Percentiles rank a stretch among this genome's conserved stretches.
phyloP scores from a whole-genome alignment of 768 basidiomycete genomes.

The Serendipita indica region DNA sequence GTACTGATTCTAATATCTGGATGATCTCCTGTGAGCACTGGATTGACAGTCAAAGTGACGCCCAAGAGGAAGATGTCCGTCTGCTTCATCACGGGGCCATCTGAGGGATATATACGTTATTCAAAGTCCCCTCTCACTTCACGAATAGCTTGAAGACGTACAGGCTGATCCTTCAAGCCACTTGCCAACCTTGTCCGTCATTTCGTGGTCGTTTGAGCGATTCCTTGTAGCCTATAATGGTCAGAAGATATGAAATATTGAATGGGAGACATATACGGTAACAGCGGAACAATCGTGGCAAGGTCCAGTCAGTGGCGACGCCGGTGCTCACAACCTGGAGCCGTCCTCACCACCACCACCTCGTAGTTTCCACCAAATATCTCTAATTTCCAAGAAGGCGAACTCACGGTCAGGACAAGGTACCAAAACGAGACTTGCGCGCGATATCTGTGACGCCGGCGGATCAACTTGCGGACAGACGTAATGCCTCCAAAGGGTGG shows the following conservation, averaged over 20 bases:
- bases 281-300: slow-evolving; percentile 2
- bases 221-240: neutral
- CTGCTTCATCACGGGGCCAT: slow-evolving; percentile 65
- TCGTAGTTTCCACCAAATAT: neutral
- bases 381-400: neutral
- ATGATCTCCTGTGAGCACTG: slow-evolving; percentile 36
- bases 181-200: slow-evolving; percentile 2
- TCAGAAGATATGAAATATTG: neutral
- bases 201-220: neutral
- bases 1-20: slow-evolving; percentile 1
- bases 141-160: neutral
- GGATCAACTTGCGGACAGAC: no score
- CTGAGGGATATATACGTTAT: no score
- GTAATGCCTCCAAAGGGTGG: slow-evolving; percentile 74
- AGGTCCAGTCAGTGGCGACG: neutral
- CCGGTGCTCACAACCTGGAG: neutral
- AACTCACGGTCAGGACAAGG: no score
- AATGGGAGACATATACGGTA: neutral
- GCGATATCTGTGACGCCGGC: neutral
- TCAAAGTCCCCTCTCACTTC: neutral
- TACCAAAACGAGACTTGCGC: neutral
- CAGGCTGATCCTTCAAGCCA: slow-evolving; percentile 4
- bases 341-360: neutral
- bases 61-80: slow-evolving; percentile 70
- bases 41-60: slow-evolving; percentile 54